A percentile compares a stretch with the other conserved stretches of the same genome.
Conservation (phyloP, 2,329 filamentous ascomycete species). For the Fusarium liriodendri region DNA sequence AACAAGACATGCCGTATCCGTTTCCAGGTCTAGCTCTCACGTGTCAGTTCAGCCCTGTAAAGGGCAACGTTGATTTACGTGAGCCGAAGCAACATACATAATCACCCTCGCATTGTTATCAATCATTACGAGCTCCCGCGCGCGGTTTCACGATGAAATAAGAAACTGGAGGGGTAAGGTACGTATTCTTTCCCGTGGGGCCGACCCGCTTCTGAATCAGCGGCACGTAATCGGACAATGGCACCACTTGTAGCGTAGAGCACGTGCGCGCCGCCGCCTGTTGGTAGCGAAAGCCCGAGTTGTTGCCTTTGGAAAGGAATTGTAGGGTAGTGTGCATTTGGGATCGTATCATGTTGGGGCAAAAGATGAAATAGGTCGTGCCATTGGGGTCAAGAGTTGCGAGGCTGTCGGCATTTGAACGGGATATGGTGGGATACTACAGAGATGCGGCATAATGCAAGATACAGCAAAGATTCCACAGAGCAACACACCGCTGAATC, state of each 20-base stretch:
- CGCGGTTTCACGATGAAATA: neutral
- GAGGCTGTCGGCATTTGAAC: neutral
- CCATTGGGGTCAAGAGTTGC: neutral
- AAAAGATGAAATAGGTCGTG: neutral
- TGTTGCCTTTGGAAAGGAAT: neutral
- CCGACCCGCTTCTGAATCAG: slow-evolving; percentile 26
- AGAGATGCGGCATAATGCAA: neutral
- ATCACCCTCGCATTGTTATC: neutral
- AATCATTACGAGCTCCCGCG: neutral
- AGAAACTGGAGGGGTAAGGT: neutral
- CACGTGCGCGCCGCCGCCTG: neutral
- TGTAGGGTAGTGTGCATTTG: neutral
- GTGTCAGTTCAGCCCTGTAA: neutral
- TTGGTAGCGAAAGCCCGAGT: neutral
- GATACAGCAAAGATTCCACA: neutral
- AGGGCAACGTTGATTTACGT: neutral
- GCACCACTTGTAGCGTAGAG: neutral
- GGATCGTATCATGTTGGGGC: neutral
- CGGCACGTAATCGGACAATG: slow-evolving; percentile 18
- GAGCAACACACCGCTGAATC: neutral
- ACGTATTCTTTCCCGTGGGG: neutral
- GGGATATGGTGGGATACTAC: neutral
- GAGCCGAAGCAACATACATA: neutral
- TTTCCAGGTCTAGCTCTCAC: neutral
- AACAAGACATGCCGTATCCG: neutral